Evolutionary conservation across 1,284 basidiomycete genomes (phyloP).

Genomic region (Boletellus deceptivus): DNA sequence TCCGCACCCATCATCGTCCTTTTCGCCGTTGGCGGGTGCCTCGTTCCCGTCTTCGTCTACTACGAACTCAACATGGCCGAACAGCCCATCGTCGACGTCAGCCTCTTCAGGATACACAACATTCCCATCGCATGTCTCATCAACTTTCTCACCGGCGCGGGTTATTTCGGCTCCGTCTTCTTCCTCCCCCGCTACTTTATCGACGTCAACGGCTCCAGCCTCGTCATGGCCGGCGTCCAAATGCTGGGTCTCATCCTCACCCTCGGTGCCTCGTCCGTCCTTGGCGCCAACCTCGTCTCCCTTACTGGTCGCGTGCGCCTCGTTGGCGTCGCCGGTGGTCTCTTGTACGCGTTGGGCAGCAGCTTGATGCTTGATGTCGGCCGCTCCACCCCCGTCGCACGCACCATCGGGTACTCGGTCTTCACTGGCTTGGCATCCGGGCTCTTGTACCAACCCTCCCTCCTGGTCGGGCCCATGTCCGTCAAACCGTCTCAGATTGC

Average conservation of each 20-base stretch:
- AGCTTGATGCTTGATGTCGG: conserved; percentile 31
- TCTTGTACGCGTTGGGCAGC: conserved; percentile 32
- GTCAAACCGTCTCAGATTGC: conserved; percentile 34
- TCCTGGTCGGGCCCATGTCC: conserved; percentile 36
- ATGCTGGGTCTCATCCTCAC: conserved; percentile 35
- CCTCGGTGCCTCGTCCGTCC: conserved; percentile 32
- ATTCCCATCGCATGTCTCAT: conserved; percentile 35
- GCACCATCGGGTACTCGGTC: conserved; percentile 32
- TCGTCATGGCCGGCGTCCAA: conserved; percentile 32
- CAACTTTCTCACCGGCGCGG: conserved; percentile 37
- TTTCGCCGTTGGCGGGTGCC: conserved; percentile 28
- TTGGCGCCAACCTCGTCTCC: conserved; percentile 32
- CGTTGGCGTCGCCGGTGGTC: conserved; percentile 29
- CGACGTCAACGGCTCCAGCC: conserved; percentile 32
- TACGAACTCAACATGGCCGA: conserved; percentile 35
- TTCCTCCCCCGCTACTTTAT: conserved; percentile 39
- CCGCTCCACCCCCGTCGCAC: conserved; percentile 26
- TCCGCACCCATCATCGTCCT: conserved; percentile 30
- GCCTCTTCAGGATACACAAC: conserved; percentile 32
- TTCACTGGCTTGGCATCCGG: conserved; percentile 33
- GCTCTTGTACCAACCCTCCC: conserved; percentile 35
- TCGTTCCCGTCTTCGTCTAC: conserved; percentile 33
- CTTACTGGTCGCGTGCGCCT: conserved; percentile 32
- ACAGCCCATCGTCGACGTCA: conserved; percentile 33
- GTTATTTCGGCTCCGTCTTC: conserved; percentile 36